Evolutionary conservation across 768 basidiomycete species (phyloP).

Genomic region (Leccinum ochraceum): DNA sequence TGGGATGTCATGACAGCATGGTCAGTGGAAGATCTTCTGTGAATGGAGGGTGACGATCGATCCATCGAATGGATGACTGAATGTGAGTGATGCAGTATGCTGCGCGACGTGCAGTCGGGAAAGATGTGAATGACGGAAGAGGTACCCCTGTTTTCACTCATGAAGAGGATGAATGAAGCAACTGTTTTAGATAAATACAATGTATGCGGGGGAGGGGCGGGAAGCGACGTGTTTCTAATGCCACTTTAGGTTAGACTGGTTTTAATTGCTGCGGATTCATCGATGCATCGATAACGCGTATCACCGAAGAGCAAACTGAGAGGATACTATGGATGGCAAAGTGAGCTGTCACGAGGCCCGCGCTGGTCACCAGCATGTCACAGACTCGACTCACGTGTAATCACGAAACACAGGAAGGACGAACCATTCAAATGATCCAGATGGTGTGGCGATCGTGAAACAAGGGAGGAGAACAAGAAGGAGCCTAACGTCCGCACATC

Average conservation of each 20-base stretch:
- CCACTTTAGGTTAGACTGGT: constrained; percentile 14
- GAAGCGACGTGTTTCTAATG: constrained; percentile 21
- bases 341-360: neutral
- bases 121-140: neutral
- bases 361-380: neutral
- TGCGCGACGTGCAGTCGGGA: neutral
- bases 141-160: constrained; percentile 6
- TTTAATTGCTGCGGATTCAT: constrained; percentile 10
- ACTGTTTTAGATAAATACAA: constrained; percentile 5
- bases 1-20: neutral
- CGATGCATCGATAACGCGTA: constrained; percentile 21
- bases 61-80: neutral
- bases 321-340: constrained; percentile 12
- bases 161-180: neutral
- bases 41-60: constrained; percentile 16
- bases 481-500: constrained; percentile 17
- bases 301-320: constrained; percentile 11
- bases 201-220: constrained; percentile 7
- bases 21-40: neutral
- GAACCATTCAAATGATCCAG: neutral
- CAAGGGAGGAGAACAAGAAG: neutral
- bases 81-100: neutral
- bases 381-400: constrained; percentile 3
- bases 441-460: neutral
- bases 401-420: neutral